These are phyloP conservation scores for Astrephomene gubernaculifera DNA, from an alignment of 139 green algal genomes.

Conservation along the genomic window DNA sequence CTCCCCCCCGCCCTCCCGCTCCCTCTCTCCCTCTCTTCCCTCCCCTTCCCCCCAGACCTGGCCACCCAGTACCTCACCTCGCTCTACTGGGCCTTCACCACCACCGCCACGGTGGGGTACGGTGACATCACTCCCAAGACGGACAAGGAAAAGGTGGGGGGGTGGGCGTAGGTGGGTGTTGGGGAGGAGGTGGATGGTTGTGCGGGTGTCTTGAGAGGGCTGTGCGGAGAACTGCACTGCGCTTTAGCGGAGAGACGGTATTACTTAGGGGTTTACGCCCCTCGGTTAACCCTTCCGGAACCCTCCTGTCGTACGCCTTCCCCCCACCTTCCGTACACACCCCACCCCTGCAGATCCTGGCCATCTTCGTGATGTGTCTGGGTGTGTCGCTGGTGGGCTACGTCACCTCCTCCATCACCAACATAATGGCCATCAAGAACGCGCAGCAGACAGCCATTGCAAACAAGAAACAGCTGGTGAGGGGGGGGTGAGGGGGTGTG, in stretches of 20 bases:
- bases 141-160: constrained; percentile 45
- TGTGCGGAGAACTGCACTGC: too few relatives aligned
- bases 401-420: constrained; percentile 58
- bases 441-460: constrained; percentile 40
- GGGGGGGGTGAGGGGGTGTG: neutral
- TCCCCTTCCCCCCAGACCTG: constrained; percentile 10
- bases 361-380: constrained; percentile 53
- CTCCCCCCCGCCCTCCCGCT: neutral
- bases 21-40: neutral
- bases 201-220: too few relatives aligned
- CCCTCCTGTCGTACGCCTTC: too few relatives aligned
- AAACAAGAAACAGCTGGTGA: constrained; percentile 43
- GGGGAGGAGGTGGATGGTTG: too few relatives aligned
- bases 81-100: constrained; percentile 64
- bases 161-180: too few relatives aligned
- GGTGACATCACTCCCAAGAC: constrained; percentile 56
- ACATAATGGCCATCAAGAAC: constrained; percentile 59
- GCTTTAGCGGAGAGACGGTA: too few relatives aligned
- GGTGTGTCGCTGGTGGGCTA: constrained; percentile 58
- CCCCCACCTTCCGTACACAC: neutral
- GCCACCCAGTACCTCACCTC: constrained; percentile 43
- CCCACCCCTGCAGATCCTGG: constrained; percentile 3
- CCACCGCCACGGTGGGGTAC: constrained; percentile 57
- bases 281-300: too few relatives aligned
- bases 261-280: too few relatives aligned